These are phyloP conservation scores for Pulveroboletus sp. DNA, from an alignment of 768 basidiomycete species.

Conservation along the genomic window DNA sequence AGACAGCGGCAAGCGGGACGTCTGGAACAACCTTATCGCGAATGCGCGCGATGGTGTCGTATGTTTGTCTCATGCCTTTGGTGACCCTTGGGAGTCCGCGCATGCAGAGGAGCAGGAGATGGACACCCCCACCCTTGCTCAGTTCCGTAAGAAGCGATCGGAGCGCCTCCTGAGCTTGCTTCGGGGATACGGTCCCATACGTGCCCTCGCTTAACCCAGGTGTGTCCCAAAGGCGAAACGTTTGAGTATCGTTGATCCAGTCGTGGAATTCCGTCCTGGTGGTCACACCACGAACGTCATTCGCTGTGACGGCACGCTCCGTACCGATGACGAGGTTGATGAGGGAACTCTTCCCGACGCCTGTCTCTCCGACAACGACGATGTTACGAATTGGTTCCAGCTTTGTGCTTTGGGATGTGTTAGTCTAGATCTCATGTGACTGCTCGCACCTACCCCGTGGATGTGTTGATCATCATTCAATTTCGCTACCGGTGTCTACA, in stretches of 20 bases:
- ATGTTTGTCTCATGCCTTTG: conserved; percentile 27
- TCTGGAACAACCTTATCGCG: conserved; percentile 17
- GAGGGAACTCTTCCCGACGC: conserved; percentile 31
- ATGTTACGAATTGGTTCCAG: conserved; percentile 25
- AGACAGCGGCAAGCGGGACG: conserved; percentile 23
- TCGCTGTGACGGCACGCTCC: conserved; percentile 20
- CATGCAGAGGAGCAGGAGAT: conserved; percentile 28
- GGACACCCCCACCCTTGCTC: conserved; percentile 15
- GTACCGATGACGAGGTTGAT: conserved; percentile 28
- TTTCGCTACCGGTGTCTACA: not conserved
- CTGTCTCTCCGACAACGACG: conserved; percentile 28
- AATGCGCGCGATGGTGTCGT: conserved; percentile 19
- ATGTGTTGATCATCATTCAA: conserved; percentile 7
- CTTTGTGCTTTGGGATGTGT: conserved; percentile 6
- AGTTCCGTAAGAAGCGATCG: conserved; percentile 26
- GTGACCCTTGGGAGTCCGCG: conserved; percentile 25
- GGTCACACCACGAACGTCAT: conserved; percentile 24
- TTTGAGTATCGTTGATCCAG: conserved; percentile 12
- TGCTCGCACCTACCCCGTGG: conserved; percentile 2
- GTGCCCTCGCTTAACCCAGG: conserved; percentile 31
- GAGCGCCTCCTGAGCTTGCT: conserved; percentile 23
- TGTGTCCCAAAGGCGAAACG: conserved; percentile 31
- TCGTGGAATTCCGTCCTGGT: conserved; percentile 18
- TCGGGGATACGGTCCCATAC: conserved; percentile 21
- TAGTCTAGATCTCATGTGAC: not conserved